These are phyloP conservation scores for Spathaspora sp. DNA, from an alignment of 805 yeast genomes.

Conservation along the genomic window DNA sequence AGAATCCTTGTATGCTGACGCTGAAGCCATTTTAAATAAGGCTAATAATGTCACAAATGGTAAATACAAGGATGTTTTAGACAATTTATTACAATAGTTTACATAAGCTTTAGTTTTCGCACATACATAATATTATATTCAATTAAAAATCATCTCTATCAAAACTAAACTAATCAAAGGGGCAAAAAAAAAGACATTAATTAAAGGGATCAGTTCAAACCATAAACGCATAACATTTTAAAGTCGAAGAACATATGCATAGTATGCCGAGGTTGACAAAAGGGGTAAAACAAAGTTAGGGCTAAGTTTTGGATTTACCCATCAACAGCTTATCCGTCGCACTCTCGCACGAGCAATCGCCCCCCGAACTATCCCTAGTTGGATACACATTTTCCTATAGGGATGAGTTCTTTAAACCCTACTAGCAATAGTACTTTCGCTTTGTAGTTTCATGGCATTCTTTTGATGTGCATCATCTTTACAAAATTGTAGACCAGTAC, in stretches of 20 bases:
- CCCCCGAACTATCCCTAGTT: neutral
- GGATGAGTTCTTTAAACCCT: slow-evolving; percentile 45
- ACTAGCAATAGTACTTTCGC: slow-evolving; percentile 78
- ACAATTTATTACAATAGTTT: slow-evolving; percentile 34
- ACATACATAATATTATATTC: neutral
- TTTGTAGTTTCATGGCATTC: slow-evolving; percentile 77
- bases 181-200: neutral
- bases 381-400: neutral
- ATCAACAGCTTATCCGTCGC: neutral
- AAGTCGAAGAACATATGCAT: neutral
- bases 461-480: slow-evolving; percentile 80
- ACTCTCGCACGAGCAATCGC: neutral
- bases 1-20: slow-evolving; percentile 60
- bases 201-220: neutral
- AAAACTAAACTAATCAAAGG: neutral
- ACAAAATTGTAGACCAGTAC: slow-evolving; percentile 74
- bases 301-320: neutral
- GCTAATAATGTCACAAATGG: slow-evolving; percentile 84
- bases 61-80: slow-evolving; percentile 60
- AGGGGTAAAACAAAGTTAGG: neutral
- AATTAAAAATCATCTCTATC: neutral
- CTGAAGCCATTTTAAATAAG: slow-evolving; percentile 61
- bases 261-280: neutral
- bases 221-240: neutral
- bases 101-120: neutral